Percentiles rank a stretch among this genome's conserved stretches.
These are phyloP conservation scores for Bauhinia variegata DNA, from an alignment of 306 rosid genomes.

Conservation along the genomic window DNA sequence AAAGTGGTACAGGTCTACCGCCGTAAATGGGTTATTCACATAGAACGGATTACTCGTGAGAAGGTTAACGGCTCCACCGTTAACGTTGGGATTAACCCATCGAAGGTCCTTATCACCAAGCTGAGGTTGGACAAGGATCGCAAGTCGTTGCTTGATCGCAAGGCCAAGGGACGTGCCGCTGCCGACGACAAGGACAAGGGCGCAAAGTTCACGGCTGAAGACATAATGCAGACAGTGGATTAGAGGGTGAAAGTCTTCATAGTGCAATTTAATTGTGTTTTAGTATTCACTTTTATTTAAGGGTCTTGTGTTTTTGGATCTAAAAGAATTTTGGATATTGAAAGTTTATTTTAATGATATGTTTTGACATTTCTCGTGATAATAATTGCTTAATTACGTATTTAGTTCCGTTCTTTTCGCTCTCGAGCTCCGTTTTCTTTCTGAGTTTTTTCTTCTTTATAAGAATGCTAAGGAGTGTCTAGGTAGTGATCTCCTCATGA, in stretches of 20 bases:
- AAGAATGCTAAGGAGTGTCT: no score
- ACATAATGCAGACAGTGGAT: slow-evolving; percentile 85
- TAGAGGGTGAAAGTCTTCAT: slow-evolving; percentile 25
- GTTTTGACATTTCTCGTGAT: slow-evolving; percentile 23
- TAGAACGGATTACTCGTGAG: slow-evolving; percentile 91
- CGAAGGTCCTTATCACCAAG: slow-evolving; percentile 79
- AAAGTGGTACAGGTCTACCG: slow-evolving; percentile 93
- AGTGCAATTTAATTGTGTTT: no score
- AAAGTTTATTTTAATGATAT: slow-evolving; percentile 28
- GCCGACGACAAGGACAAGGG: slow-evolving; percentile 97
- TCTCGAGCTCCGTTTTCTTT: background rate
- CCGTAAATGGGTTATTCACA: slow-evolving; percentile 92
- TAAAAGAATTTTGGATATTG: slow-evolving; percentile 6
- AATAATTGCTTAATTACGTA: background rate
- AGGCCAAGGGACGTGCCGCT: slow-evolving; percentile 94
- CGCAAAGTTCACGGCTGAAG: slow-evolving; percentile 89
- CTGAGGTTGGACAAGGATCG: slow-evolving; percentile 88
- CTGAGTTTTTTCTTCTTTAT: background rate
- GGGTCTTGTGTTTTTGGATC: slow-evolving; percentile 34
- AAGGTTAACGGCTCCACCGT: slow-evolving; percentile 98
- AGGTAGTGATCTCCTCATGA: no score
- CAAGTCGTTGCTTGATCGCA: slow-evolving; percentile 83
- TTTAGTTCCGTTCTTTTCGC: background rate
- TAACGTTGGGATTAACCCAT: slow-evolving; percentile 84
- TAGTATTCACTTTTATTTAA: slow-evolving; percentile 6